Evolutionary conservation across 139 green algal genomes (phyloP).

Genomic region (Chlorella sp.): DNA sequence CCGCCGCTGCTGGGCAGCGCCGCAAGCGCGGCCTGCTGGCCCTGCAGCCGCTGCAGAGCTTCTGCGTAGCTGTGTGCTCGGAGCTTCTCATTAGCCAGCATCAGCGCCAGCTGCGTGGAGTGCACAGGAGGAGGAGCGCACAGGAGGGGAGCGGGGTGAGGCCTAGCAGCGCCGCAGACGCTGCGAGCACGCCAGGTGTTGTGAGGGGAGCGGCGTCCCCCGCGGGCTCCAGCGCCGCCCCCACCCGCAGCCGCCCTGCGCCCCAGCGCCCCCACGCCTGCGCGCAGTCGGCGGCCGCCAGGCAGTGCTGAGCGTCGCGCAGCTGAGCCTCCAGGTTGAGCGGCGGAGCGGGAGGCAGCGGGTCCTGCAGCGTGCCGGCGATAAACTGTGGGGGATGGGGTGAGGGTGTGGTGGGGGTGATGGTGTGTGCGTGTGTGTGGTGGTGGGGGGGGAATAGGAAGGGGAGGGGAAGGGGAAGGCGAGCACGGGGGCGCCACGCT

Average conservation of each 20-base stretch:
- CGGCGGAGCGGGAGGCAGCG: constrained; percentile 15
- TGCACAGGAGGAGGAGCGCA: too few relatives aligned
- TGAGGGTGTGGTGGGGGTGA: too few relatives aligned
- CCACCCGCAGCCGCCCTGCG: too few relatives aligned
- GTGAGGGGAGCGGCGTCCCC: too few relatives aligned
- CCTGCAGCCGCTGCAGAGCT: neutral
- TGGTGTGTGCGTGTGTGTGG: too few relatives aligned
- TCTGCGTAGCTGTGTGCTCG: constrained; percentile 4
- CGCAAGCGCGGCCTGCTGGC: neutral
- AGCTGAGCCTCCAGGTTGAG: constrained; percentile 20
- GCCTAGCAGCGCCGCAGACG: too few relatives aligned
- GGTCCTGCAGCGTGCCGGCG: constrained; percentile 14
- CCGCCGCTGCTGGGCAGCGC: neutral
- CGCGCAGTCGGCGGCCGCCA: constrained; percentile 13
- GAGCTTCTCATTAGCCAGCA: constrained; percentile 16
- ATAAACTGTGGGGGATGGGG: constrained; percentile 2
- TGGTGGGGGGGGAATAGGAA: neutral
- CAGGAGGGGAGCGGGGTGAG: too few relatives aligned
- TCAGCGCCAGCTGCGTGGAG: constrained; percentile 18
- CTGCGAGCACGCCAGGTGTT: too few relatives aligned
- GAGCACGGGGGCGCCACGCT: too few relatives aligned
- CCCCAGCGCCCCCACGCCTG: too few relatives aligned
- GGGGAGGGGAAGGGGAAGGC: neutral
- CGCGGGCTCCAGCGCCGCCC: too few relatives aligned
- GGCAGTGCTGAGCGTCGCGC: constrained; percentile 10